A percentile compares a stretch with the other conserved stretches of the same genome.
Evolutionary conservation across 2,329 filamentous ascomycete species (phyloP).

Genomic region (Fusarium graminum): DNA sequence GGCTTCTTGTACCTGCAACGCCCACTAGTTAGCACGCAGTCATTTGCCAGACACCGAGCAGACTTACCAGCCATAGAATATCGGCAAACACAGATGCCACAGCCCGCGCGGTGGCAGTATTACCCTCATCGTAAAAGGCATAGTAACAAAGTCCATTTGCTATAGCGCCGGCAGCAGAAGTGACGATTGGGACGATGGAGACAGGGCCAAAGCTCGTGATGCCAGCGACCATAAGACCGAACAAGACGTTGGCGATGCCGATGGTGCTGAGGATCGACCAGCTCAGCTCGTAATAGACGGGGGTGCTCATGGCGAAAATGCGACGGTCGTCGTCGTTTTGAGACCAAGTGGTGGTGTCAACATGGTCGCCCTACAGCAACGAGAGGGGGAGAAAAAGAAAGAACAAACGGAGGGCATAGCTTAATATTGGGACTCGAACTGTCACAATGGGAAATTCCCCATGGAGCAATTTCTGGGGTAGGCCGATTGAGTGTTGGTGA

Average conservation of each 20-base stretch:
- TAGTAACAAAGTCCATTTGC: constrained; percentile 61
- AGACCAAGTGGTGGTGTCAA: neutral
- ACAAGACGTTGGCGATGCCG: constrained; percentile 57
- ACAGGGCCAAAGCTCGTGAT: constrained; percentile 58
- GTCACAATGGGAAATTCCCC: constrained; percentile 9
- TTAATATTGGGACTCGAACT: constrained; percentile 7
- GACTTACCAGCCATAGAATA: constrained; percentile 56
- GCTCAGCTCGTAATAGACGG: constrained; percentile 58
- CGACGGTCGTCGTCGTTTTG: constrained; percentile 9
- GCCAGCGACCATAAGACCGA: constrained; percentile 55
- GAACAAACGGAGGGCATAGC: constrained; percentile 13
- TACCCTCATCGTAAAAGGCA: constrained; percentile 54
- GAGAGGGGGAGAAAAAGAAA: neutral
- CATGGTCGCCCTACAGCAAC: constrained; percentile 18
- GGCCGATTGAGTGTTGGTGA: constrained; percentile 26
- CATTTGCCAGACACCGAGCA: accelerated
- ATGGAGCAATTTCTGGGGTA: constrained; percentile 33
- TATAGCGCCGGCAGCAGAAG: constrained; percentile 55
- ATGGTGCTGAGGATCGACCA: constrained; percentile 62
- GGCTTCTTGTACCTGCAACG: constrained; percentile 59
- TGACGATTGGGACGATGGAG: constrained; percentile 56
- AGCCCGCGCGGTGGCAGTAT: constrained; percentile 45
- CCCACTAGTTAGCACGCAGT: neutral
- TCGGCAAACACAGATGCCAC: constrained; percentile 57
- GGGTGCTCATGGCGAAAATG: constrained; percentile 19